Evolutionary conservation across 768 basidiomycete genomes (phyloP), one percentile per base, ranked within the genome.

Genomic region (Trametes cubensis): DNA sequence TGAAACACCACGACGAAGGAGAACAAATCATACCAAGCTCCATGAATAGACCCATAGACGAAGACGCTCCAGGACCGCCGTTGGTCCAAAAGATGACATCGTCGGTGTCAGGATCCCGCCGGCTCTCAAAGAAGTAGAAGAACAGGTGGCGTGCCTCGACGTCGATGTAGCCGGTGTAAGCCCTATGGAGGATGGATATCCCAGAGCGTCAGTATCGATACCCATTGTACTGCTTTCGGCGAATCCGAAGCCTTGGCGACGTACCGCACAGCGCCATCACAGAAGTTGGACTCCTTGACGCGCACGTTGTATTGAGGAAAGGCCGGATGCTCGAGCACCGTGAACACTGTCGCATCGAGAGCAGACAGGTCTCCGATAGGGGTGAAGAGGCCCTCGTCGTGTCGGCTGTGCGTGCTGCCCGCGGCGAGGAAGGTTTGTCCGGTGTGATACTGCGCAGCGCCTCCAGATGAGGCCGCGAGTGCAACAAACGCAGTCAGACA

Each of bases 161-260:
- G 59, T 90, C 88, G 58, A 90, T 86, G 66, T 90, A 90, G 5
- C 88, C 88, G 0, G 88, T 87, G 70, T 87, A 89, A 0, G 81
- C 75, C 17, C 86, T 88, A 41, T 20, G 30, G 15, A 10, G 21
- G 14, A 25, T 26, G 13, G 14, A 25, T 26, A 7, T 21, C 45
- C 13, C n/a, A 23, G 45, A 46, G 13, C 18, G 21, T 20, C 13
- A 20, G 45, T 13, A 18, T n/a, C 23, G 21, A 46, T 5, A 23
- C 2, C 20, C 20, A 46, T 14, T 46, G 20, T 20, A 13, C 13
- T 21, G 45, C 45, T 23, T 4, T 14, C 13, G 20, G 45, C 21
- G 13, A 49, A 4, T 26, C 48, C 48, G 23, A 11, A 25, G 25
- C 34, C 23, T 7, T 15, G 1, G 21, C 17, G 10, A 25, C 69